Base-by-base conservation (phyloP, 1,284 basidiomycete species). In the Microbotryum intermedium region DNA sequence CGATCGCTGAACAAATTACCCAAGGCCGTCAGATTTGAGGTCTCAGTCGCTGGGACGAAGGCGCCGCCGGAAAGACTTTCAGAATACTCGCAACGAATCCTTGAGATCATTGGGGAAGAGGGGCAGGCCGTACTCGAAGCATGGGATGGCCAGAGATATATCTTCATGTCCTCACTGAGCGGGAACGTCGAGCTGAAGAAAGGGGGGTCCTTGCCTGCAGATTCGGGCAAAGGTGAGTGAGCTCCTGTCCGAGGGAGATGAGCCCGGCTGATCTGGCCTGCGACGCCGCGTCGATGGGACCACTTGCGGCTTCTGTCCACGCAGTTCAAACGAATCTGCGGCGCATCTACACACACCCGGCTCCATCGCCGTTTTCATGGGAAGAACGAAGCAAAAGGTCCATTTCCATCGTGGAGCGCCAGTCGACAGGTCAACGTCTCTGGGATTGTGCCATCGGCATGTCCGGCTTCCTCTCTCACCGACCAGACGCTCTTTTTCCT, bases 391-490 rank as follows among this genome's bases (percentile, higher is more conserved):
- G n/a, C 23, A 6, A n/a, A n/a, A 0, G 10, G 1, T 13, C 39
- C 11, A 34, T 60, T 6, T 46, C 50, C 16, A 54, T 66, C 21
- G 45, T 66, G 47, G 66, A 68, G 23, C 61, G 66, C 1, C 61
- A 59, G 0, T 66, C 64, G 55, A 68, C 66, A 4, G 66, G 66
- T 1, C 61, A 63, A 42, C 57, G 66, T 0, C 42, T 71, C 2
- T 71, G 70, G 70, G 67, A 71, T 49, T 69, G 67, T 29, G 66
- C 69, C 3, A 50, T 71, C 16, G 66, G 64, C 18, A 29, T 70
- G 13, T 55, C 64, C 5, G 43, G 54, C 16, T 67, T 47, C 53
- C 52, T 71, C 6, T 51, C 61, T 23, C 52, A 55, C 6, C 23
- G 53, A 21, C 54, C 61, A 8, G n/a, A 26, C 4, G 39, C 51